phyloP scores from a whole-genome alignment of 345 rosid genomes.

The Moricandia moricandioides region DNA sequence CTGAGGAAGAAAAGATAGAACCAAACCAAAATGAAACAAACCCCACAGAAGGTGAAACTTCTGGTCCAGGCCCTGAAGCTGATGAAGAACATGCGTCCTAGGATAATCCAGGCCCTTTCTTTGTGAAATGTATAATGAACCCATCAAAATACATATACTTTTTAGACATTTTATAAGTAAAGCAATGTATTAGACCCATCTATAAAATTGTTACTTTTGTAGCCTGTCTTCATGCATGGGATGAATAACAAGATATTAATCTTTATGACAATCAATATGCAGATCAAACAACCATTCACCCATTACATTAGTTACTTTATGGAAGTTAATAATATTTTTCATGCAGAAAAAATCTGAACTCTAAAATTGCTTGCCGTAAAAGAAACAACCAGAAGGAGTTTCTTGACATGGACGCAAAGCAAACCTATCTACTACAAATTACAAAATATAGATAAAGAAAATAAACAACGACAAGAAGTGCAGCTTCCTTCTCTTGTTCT shows the following conservation, averaged over 20 bases:
- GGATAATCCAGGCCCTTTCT: background rate
- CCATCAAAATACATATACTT: too few relatives aligned
- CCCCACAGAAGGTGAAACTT: background rate
- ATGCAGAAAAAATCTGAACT: constrained; percentile 4
- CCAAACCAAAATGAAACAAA: background rate
- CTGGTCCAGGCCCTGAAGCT: background rate
- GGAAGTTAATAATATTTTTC: background rate
- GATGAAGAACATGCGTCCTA: background rate
- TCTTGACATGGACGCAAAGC: constrained; percentile 40
- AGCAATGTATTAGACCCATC: too few relatives aligned
- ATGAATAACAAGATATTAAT: too few relatives aligned
- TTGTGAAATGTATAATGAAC: background rate
- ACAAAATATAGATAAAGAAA: constrained; percentile 14
- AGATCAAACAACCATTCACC: background rate
- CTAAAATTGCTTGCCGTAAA: constrained; percentile 34
- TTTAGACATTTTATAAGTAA: too few relatives aligned
- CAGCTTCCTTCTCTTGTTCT: background rate
- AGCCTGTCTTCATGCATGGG: too few relatives aligned
- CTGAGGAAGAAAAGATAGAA: background rate
- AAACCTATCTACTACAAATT: constrained; percentile 5
- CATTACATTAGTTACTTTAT: background rate
- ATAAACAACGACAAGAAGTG: constrained; percentile 2
- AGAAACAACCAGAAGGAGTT: constrained; percentile 46
- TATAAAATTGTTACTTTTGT: too few relatives aligned
- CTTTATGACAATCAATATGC: too few relatives aligned